Evolutionary conservation across 1,139 yeast genomes (phyloP).

Genomic region (Hansenula anomala): DNA sequence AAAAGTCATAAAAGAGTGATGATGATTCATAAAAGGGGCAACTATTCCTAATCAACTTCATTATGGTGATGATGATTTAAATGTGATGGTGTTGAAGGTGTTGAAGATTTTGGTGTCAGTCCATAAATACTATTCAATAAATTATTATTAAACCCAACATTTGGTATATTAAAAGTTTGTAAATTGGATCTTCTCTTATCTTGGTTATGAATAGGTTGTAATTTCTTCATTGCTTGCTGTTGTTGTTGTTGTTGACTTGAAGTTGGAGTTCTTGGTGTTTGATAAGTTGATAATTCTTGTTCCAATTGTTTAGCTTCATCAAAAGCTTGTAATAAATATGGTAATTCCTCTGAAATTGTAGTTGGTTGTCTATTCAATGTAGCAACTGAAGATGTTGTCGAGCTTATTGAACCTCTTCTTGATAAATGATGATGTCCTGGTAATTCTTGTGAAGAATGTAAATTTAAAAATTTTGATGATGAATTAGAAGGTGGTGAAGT

Average conservation of each 20-base stretch:
- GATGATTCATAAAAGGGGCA: background rate
- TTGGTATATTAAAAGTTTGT: constrained; percentile 9
- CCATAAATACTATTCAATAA: constrained; percentile 22
- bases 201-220: background rate
- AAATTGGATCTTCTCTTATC: constrained; percentile 8
- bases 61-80: constrained; percentile 7
- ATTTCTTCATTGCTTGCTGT: background rate
- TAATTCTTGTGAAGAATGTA: constrained; percentile 1
- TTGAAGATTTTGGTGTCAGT: constrained; percentile 11
- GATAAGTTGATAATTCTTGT: constrained; percentile 18
- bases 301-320: constrained; percentile 30
- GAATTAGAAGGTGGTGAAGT: constrained; percentile 2
- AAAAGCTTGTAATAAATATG: constrained; percentile 31
- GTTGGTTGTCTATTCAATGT: constrained; percentile 17
- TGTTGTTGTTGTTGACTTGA: background rate
- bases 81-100: constrained; percentile 1
- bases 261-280: background rate
- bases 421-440: background rate
- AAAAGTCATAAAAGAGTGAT: too few species aligned
- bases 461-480: constrained; percentile 1
- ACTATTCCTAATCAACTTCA: constrained; percentile 13
- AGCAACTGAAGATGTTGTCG: constrained; percentile 19
- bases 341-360: constrained; percentile 28
- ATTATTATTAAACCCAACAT: constrained; percentile 17
- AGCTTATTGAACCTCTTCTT: constrained; percentile 10